Base-by-base conservation (phyloP, 768 basidiomycete genomes). In the Collybiopsis luxurians region DNA sequence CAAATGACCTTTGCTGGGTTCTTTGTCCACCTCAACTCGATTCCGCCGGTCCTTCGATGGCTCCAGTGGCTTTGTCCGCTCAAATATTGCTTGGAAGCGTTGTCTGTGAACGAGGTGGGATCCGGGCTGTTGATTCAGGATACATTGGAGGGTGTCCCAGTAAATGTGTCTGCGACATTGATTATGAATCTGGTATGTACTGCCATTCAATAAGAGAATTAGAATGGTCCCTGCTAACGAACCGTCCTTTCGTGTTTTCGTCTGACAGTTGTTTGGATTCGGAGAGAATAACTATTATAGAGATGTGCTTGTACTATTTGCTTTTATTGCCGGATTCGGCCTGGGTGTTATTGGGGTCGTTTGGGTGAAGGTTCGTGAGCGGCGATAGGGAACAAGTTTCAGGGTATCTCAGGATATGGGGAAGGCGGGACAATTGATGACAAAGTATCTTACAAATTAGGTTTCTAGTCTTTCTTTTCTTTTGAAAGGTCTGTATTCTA, bases 21-120 rank as follows among this genome's bases (percentile, higher is more conserved):
- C 77, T 97, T 97, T 68, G 92, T 96, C 52, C 91, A 96, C 67
- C 79, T 96, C 56, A 71, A 74, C 59, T 76, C 80, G 58, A 96
- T 98, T 57, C 94, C 95, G 3, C 90, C 91, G 2, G 92, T 95
- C 1, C 79, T 98, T 1, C 82, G 95, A 15, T 98, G 95, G 95
- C 75, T 98, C 53, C 89, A 95, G 66, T 98, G 92, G 88, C 63
- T 95, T 56, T 89, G 89, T 53, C 90, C 91, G 38, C 78, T 94
- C 46, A 93, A 93, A 69, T 92, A 85, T 67, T 76, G 79, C 24
- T 75, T 92, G n/a, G 91, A 93, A 66, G 95, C 95, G 4, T 75
- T 97, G 15, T 78, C 87, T 12, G 90, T 97, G 36, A 98, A 98
- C 66, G 95, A 98, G 68, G 92, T 98, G 15, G 85, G 85, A 38